These are phyloP conservation scores for Blastobotrys malaysiensis DNA, from an alignment of 1,139 yeast species.

Conservation along the genomic window DNA sequence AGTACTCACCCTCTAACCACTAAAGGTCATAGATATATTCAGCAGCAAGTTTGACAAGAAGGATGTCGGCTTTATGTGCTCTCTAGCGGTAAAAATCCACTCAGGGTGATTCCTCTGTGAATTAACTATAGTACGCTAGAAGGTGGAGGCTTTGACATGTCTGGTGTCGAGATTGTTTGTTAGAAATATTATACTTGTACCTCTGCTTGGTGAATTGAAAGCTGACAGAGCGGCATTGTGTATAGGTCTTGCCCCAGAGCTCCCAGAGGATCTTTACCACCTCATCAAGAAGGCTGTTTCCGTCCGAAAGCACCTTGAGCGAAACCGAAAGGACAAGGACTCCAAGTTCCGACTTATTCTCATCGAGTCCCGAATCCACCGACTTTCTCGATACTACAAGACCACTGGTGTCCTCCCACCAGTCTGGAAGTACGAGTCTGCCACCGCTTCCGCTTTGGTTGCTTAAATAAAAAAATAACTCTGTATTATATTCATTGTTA, in stretches of 20 bases:
- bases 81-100: background rate
- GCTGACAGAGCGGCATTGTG: slow-evolving; percentile 37
- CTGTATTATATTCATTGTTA: background rate
- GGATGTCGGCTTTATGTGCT: background rate
- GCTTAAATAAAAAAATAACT: slow-evolving; percentile 47
- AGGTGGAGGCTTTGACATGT: background rate
- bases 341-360: slow-evolving; percentile 99
- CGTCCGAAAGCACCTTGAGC: slow-evolving; percentile 99
- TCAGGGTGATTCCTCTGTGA: slow-evolving; percentile 1
- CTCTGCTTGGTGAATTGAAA: slow-evolving; percentile 34
- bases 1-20: slow-evolving; percentile 17
- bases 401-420: slow-evolving; percentile 98
- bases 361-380: slow-evolving; percentile 99
- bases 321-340: slow-evolving; percentile 99
- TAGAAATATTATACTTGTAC: slow-evolving; percentile 24
- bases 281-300: slow-evolving; percentile 99
- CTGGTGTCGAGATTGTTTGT: background rate
- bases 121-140: background rate
- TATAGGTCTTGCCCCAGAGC: slow-evolving; percentile 86
- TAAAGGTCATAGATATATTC: background rate
- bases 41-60: background rate
- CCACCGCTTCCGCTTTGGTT: slow-evolving; percentile 99
- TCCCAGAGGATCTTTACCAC: slow-evolving; percentile 99
- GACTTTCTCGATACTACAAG: slow-evolving; percentile 99
- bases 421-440: slow-evolving; percentile 99